Evolutionary conservation across 306 rosid genomes (phyloP), one percentile per base, ranked within the genome.

Genomic region (Trifolium dubium): DNA sequence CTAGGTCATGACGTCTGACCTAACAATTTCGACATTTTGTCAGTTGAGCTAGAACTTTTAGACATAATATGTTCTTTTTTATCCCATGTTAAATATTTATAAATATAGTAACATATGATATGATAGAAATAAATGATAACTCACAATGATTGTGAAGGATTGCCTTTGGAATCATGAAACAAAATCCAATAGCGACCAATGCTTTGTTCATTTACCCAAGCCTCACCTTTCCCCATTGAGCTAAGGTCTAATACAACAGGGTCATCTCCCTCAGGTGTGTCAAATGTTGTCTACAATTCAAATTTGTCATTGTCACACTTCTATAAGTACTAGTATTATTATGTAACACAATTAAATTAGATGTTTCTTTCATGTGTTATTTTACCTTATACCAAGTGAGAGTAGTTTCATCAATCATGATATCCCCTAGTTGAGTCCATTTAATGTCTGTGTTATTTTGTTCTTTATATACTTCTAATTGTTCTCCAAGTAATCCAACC

Each of bases 111-210:
- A 37, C 40, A 37, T 37, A 1, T 37, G 12, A 23, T 32, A 32
- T 32, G 12, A 8, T 44, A 44, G 50, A 44, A 53, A 53, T 53
- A 17, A 17, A 9, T 53, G 29, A 2, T 56, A n/a, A 72, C 96
- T 81, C 53, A 90, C 96, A 83, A 11, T 37, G 87, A 30, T 55
- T 90, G 96, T 4, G 96, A 88, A 43, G 96, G 92, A 0, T 62
- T 15, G 68, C 89, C 87, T 12, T 77, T 77, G 17, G 84, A 66
- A 74, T 84, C 83, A 64, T 23, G 87, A 71, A 90, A 88, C 23
- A 84, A 72, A 64, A 86, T 74, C 92, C 96, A 90, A 86, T 86
- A 90, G 2, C 96, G 92, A 74, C 96, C 96, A 44, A 90, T 90
- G 84, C 92, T 88, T 72, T 79, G 79, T 18, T 83, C 96, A 73